Percentiles rank a stretch among this genome's conserved stretches.
phyloP scores from a whole-genome alignment of 169 alveolate genomes.

The Plasmodium cynomolgi region DNA sequence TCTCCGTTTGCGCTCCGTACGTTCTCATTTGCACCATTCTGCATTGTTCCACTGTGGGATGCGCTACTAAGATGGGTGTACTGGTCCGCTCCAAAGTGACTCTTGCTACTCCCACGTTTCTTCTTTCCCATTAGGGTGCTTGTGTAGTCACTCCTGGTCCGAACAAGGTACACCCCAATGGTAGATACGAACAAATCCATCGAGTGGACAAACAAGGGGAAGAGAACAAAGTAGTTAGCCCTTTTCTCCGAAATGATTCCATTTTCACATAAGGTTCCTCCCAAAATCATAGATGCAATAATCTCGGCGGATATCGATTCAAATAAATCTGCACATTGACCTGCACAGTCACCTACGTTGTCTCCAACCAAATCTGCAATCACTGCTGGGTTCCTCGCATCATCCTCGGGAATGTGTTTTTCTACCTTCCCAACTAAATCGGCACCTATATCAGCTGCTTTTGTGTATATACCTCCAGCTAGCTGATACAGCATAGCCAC shows the following conservation, averaged over 20 bases:
- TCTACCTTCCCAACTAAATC: constrained; percentile 93
- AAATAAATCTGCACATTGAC: constrained; percentile 91
- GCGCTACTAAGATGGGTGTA: constrained; percentile 21
- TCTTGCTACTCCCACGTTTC: not conserved
- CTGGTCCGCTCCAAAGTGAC: not conserved
- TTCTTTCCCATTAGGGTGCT: constrained; percentile 1
- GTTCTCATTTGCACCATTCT: not conserved
- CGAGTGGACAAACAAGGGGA: constrained; percentile 90
- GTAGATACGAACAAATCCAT: constrained; percentile 87
- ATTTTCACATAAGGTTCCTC: constrained; percentile 88
- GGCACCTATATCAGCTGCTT: constrained; percentile 94
- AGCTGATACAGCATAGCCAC: constrained; percentile 91
- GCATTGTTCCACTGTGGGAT: not conserved
- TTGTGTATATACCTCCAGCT: constrained; percentile 94
- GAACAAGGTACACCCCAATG: constrained; percentile 82
- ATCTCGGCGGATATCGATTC: constrained; percentile 92
- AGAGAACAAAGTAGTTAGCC: constrained; percentile 86
- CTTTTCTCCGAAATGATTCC: constrained; percentile 75
- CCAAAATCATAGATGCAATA: constrained; percentile 91
- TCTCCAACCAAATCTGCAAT: constrained; percentile 93
- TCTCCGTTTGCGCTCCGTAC: not conserved
- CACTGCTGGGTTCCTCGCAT: constrained; percentile 93
- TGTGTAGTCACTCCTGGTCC: constrained; percentile 82
- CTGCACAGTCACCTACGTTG: constrained; percentile 94
- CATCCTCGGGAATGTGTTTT: constrained; percentile 92